Base-by-base conservation (phyloP, 1,284 basidiomycete species). In the Ganoderma resinaceum region DNA sequence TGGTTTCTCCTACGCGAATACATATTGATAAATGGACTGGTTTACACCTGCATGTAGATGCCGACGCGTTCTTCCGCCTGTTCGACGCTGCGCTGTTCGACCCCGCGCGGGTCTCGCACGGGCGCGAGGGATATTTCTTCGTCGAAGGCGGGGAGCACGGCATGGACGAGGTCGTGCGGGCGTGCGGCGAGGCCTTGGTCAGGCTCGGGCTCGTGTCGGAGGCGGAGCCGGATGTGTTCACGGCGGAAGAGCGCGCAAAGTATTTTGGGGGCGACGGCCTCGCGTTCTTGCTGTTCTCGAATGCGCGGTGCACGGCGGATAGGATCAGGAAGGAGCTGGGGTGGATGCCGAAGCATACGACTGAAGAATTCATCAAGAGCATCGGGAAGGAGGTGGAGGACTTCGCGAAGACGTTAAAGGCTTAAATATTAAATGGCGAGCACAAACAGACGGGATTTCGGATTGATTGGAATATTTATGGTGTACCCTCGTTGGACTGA, bases 51-150 rank as follows among this genome's bases (percentile, higher is more conserved):
- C 9, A 38, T 12, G 12, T 35, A 76, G 75, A 65, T 6, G 67
- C 69, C 8, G 70, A 75, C 49, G 59, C 73, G 59, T 74, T 72
- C 60, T 61, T 69, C 29, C 58, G 58, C 9, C 55, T 75, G 16
- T 67, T 74, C 64, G 66, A 73, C 43, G 66, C 66, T 2, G 65
- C 69, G 31, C 59, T 71, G 11, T 55, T 38, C 23, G 63, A 67
- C 65, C 61, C 66, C 40, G 65, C 67, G 42, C 67, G 63, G 26
- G 65, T 74, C 59, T 68, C 70, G 16, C 83, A 84, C 61, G 85
- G 84, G 1, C 77, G 77, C 12, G 76, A 82, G 12, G 85, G 84
- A 0, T 84, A 79, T 69, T 85, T 84, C 72, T 84, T 85, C 73
- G 81, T 73, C 12, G 84, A 82, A 68, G 82, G 81, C 62, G 82